These are phyloP conservation scores for Saccharomycopsis guyanensis DNA, from an alignment of 805 yeast genomes.

Conservation along the genomic window DNA sequence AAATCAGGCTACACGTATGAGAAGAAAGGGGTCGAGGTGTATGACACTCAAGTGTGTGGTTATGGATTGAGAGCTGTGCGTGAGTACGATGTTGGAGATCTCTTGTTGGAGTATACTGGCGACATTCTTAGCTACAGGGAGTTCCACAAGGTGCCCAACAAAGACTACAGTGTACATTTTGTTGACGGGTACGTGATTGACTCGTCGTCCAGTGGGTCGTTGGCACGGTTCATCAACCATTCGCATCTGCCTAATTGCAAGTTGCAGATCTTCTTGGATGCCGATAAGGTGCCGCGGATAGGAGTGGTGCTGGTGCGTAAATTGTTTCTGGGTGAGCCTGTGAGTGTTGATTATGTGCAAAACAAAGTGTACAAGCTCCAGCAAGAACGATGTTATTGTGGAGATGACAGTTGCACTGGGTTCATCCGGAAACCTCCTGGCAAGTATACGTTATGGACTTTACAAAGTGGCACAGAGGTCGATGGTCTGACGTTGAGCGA, in stretches of 20 bases:
- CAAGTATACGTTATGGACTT: background rate
- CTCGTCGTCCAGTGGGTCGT: constrained; percentile 38
- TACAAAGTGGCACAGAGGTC: too few species aligned
- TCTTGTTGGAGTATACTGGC: constrained; percentile 44
- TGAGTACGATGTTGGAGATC: constrained; percentile 30
- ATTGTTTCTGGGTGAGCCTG: constrained; percentile 35
- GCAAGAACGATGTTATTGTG: constrained; percentile 40
- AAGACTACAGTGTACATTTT: constrained; percentile 36
- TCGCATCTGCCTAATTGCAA: constrained; percentile 41
- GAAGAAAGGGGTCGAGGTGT: constrained; percentile 27
- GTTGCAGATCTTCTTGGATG: constrained; percentile 42
- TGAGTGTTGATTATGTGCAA: constrained; percentile 43
- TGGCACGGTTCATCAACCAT: constrained; percentile 44
- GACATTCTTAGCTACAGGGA: constrained; percentile 37
- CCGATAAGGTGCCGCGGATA: constrained; percentile 30
- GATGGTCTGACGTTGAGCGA: too few species aligned
- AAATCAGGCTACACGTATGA: background rate
- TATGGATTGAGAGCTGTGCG: constrained; percentile 36
- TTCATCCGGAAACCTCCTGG: constrained; percentile 27
- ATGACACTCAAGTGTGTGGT: constrained; percentile 34
- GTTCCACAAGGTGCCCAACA: constrained; percentile 29
- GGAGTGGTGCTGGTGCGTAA: constrained; percentile 38
- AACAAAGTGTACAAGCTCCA: constrained; percentile 37
- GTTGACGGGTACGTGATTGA: constrained; percentile 38
- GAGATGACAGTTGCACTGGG: constrained; percentile 35